These are phyloP conservation scores for Salix dunnii DNA, from an alignment of 345 rosid genomes.

Conservation along the genomic window DNA sequence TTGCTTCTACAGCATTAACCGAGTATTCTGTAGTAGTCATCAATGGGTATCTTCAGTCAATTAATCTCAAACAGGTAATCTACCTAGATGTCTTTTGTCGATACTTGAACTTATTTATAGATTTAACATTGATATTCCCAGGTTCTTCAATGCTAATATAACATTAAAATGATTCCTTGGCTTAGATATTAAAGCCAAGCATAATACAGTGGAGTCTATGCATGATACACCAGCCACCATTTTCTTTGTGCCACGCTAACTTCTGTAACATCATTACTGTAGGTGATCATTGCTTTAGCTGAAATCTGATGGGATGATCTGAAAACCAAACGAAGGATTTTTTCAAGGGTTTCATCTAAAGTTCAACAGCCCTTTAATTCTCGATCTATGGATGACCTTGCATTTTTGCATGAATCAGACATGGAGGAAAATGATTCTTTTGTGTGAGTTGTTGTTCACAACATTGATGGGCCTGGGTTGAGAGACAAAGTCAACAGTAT, in stretches of 20 bases:
- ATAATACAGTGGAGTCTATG: not conserved
- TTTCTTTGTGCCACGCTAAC: not conserved
- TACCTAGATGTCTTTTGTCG: not conserved
- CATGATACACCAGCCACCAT: not conserved
- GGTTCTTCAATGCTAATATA: not conserved
- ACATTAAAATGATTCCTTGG: too few relatives aligned
- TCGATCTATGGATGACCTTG: constrained; percentile 65
- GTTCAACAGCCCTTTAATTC: constrained; percentile 58
- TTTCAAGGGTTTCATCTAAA: constrained; percentile 32
- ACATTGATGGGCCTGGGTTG: constrained; percentile 85
- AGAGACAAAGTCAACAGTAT: constrained; percentile 74
- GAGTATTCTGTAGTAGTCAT: constrained; percentile 74
- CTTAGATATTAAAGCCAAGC: not conserved
- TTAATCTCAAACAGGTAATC: constrained; percentile 79
- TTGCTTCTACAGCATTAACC: constrained; percentile 68
- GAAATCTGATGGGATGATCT: constrained; percentile 64
- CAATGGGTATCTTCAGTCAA: constrained; percentile 83
- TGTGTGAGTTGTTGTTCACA: constrained; percentile 66
- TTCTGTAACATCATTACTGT: not conserved
- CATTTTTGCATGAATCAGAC: constrained; percentile 49
- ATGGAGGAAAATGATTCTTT: constrained; percentile 51
- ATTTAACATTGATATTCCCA: not conserved
- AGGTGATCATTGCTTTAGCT: constrained; percentile 63
- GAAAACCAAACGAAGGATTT: constrained; percentile 42
- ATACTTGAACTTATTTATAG: not conserved